Evolutionary conservation across 371 early-diverging fungal species (phyloP), one percentile per base, ranked within the genome.

Genomic region (Syncephalastrum contaminatum): DNA sequence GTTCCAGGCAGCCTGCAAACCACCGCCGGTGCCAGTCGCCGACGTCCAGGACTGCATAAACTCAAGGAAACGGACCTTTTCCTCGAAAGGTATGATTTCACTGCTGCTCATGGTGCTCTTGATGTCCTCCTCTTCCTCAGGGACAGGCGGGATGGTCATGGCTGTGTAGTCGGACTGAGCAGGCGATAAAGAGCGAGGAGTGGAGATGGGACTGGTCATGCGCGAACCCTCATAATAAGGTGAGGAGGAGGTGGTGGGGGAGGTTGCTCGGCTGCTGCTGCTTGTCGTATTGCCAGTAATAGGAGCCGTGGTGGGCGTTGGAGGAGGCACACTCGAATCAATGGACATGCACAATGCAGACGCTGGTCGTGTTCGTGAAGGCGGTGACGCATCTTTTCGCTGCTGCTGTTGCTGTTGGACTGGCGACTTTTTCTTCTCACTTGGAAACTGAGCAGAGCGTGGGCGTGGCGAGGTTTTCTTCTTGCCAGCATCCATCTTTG

Each of bases 21-120:
- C 68, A 53, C 77, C 73, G 36, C 36, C 36, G 36, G 36, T 30
- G 10, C 36, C 36, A 30, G 36, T 2, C 36, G 36, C 36, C 36
- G 36, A 30, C 40, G 77, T 77, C 77, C 77, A 77, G n/a, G 40
- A 61, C 36, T 72, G 71, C 52, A 77, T 66, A 51, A 77, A 77
- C 18, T 70, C 62, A 21, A 77, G 51, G 56, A 77, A 77, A 3
- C 73, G 66, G 16, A 54, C 43, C 44, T 73, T 77, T 47, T 77
- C 77, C 56, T 73, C 71, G 36, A 30, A 30, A 30, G 36, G 36
- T 30, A 30, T 30, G 36, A 30, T 30, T 46, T 77, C 71, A 15
- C 69, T 69, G 7, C 70, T 64, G 22, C 63, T 54, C 8, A 50
- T 30, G 25, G 19, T 55, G 42, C 46, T 30, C 19, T 48, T 45